These are phyloP conservation scores for Pythium insidiosum DNA, from an alignment of 352 stramenopile genomes.

Conservation along the genomic window DNA sequence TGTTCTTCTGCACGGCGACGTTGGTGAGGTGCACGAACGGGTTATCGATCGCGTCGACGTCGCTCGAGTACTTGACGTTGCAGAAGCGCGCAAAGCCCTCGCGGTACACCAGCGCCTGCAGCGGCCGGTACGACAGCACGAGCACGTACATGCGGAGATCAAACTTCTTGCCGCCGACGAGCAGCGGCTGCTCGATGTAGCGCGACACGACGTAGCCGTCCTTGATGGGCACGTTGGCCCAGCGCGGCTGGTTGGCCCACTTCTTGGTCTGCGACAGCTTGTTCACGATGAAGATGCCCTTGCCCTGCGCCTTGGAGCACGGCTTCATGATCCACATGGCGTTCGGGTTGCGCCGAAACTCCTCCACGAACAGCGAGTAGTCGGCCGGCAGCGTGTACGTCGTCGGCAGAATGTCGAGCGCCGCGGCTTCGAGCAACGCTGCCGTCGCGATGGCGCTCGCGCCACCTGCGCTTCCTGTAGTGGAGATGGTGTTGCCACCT, in stretches of 20 bases:
- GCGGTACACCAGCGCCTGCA: constrained; percentile 72
- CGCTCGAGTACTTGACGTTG: constrained; percentile 85
- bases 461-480: background rate
- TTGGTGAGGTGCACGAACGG: constrained; percentile 88
- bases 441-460: too few relatives aligned
- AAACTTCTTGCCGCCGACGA: constrained; percentile 92
- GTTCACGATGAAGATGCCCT: constrained; percentile 92
- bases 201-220: constrained; percentile 86
- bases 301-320: constrained; percentile 83
- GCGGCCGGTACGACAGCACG: constrained; percentile 83
- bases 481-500: background rate
- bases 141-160: constrained; percentile 91
- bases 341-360: constrained; percentile 79
- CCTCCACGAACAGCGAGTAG: constrained; percentile 92
- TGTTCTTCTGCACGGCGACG: constrained; percentile 87
- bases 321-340: constrained; percentile 95
- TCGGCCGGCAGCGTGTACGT: constrained; percentile 92
- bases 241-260: constrained; percentile 39
- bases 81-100: constrained; percentile 92
- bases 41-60: constrained; percentile 86
- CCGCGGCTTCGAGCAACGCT: constrained; percentile 5
- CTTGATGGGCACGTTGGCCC: constrained; percentile 44
- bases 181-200: constrained; percentile 87
- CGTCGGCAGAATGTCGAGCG: constrained; percentile 77
- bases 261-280: constrained; percentile 90